Evolutionary conservation across 2,329 filamentous ascomycete species (phyloP).

Genomic region (Ophiostoma sp.): DNA sequence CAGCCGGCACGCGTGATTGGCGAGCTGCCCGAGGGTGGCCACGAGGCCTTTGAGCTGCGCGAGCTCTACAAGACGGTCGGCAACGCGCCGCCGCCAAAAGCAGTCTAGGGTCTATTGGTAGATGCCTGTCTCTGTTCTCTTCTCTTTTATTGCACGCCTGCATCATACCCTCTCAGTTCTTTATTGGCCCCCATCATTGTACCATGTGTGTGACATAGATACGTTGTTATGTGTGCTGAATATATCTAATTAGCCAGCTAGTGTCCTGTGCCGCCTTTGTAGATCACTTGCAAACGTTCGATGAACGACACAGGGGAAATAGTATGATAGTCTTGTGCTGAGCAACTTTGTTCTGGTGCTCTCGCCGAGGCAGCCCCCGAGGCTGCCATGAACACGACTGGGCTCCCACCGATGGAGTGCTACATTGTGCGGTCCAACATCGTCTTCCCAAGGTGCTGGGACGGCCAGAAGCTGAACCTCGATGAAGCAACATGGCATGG

Average conservation of each 20-base stretch:
- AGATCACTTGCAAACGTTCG: not conserved
- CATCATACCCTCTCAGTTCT: not conserved
- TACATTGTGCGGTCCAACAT: constrained; percentile 43
- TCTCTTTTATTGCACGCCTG: not conserved
- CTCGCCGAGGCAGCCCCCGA: not conserved
- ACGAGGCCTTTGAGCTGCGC: constrained; percentile 58
- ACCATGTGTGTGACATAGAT: too few relatives aligned
- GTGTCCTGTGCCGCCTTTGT: not conserved
- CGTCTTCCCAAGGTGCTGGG: constrained; percentile 48
- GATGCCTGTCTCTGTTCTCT: not conserved
- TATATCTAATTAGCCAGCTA: not conserved
- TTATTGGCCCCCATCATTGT: too few relatives aligned
- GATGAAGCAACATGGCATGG: too few relatives aligned
- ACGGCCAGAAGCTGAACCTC: constrained; percentile 43
- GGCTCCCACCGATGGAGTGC: constrained; percentile 38
- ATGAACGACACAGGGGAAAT: too few relatives aligned
- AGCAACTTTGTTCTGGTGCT: not conserved
- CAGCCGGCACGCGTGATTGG: constrained; percentile 73
- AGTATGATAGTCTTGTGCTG: not conserved
- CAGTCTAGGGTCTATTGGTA: constrained; percentile 9
- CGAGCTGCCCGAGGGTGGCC: constrained; percentile 68
- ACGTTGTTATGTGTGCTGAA: too few relatives aligned
- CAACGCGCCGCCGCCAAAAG: constrained; percentile 41
- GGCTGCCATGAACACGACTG: constrained; percentile 37
- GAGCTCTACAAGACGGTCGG: constrained; percentile 60